Percentiles rank a stretch among this genome's conserved stretches.
Conservation (phyloP, 2,329 filamentous ascomycete species). For the Lasiodiplodia sp. region DNA sequence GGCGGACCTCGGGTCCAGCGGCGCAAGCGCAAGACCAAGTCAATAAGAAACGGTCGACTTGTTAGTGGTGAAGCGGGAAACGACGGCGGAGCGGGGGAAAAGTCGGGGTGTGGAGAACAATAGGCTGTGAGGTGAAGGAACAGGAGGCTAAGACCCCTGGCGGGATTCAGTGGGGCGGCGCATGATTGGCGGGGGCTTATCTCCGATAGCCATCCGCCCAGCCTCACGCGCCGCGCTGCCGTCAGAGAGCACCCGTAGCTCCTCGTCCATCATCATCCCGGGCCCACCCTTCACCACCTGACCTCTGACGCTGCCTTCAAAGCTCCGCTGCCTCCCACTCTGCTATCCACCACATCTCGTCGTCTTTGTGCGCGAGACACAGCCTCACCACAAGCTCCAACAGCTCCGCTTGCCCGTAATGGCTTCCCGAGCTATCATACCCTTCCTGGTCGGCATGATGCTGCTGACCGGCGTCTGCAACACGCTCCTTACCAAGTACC, state of each 20-base stretch:
- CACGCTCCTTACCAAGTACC: slow-evolving; percentile 94
- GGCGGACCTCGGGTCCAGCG: no score
- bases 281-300: slow-evolving; percentile 16
- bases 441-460: slow-evolving; percentile 94
- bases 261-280: slow-evolving; percentile 17
- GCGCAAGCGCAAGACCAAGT: no score
- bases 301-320: slow-evolving; percentile 18
- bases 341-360: background rate
- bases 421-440: slow-evolving; percentile 75
- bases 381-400: background rate
- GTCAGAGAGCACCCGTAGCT: slow-evolving; percentile 7
- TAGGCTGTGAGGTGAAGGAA: background rate
- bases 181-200: slow-evolving; percentile 24
- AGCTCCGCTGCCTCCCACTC: slow-evolving; percentile 3
- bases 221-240: slow-evolving; percentile 24
- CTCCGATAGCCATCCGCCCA: slow-evolving; percentile 24
- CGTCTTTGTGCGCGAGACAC: background rate
- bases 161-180: background rate
- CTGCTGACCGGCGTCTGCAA: slow-evolving; percentile 95
- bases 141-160: background rate
- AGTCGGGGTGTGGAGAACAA: background rate
- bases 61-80: no score
- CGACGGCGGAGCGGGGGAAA: background rate
- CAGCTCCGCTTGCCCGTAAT: slow-evolving; percentile 56
- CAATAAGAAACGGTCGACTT: no score